phyloP scores from a whole-genome alignment of 108 stramenopile species.

The Mediolabrus comicus region DNA sequence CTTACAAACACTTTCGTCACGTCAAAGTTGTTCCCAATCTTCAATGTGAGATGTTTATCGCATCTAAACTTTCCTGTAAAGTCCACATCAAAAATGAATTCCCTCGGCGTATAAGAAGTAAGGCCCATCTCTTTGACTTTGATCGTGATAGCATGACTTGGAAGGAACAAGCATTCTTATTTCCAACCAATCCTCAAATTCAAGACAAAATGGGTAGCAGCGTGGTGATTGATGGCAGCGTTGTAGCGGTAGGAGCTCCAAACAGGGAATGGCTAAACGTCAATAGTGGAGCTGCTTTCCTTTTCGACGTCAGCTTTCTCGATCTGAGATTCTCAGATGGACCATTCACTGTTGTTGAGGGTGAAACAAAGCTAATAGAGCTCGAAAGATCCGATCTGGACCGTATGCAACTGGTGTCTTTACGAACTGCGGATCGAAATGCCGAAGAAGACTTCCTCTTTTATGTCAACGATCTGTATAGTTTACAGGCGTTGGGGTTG shows the following conservation, averaged over 20 bases:
- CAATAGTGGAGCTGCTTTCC: constrained; percentile 64
- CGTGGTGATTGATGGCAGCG: constrained; percentile 48
- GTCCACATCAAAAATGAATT: constrained; percentile 10
- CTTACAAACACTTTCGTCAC: constrained; percentile 13
- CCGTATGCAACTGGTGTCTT: constrained; percentile 16
- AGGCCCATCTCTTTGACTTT: constrained; percentile 60
- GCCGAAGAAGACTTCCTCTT: constrained; percentile 31
- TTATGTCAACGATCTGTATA: constrained; percentile 42
- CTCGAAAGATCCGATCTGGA: constrained; percentile 8
- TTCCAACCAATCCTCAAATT: constrained; percentile 53
- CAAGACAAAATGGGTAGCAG: constrained; percentile 58
- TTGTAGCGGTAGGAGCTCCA: constrained; percentile 62
- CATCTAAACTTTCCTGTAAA: constrained; percentile 28
- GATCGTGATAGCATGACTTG: constrained; percentile 32
- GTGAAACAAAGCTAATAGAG: constrained; percentile 36
- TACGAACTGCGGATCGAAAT: constrained; percentile 51
- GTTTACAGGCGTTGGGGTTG: constrained; percentile 19
- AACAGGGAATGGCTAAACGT: constrained; percentile 63
- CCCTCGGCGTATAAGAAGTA: constrained; percentile 44
- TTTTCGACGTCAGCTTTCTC: constrained; percentile 59
- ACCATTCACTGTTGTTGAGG: constrained; percentile 53
- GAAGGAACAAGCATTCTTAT: constrained; percentile 63
- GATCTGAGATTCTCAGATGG: constrained; percentile 34
- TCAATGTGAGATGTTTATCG: constrained; percentile 21
- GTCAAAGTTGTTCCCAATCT: constrained; percentile 15